Conservation (phyloP, 2,329 filamentous ascomycete genomes). For the Paecilomyces formosus region DNA sequence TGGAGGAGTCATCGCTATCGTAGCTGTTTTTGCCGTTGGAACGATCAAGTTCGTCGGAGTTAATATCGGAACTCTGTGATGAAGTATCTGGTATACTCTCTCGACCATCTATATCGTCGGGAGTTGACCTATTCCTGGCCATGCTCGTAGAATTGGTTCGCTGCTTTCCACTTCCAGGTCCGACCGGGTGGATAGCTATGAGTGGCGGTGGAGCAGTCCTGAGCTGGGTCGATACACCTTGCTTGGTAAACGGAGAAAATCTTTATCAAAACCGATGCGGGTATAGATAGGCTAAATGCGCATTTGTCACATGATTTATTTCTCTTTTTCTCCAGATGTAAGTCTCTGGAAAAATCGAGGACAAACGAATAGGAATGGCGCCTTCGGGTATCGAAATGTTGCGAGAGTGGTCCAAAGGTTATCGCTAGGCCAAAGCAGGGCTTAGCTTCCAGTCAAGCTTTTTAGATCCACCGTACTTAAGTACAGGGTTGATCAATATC, state of each 20-base stretch:
- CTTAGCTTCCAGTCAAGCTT: no score
- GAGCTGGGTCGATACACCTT: background rate
- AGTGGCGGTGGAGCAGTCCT: background rate
- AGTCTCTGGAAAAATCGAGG: no score
- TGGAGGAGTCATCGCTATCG: background rate
- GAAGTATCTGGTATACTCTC: background rate
- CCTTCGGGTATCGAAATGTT: no score
- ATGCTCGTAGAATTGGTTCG: background rate
- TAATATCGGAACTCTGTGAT: background rate
- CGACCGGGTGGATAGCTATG: background rate
- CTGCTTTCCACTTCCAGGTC: background rate
- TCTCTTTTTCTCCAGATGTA: no score
- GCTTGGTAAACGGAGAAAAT: background rate
- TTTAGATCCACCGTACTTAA: no score
- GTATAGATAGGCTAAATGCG: no score
- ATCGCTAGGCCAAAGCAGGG: no score
- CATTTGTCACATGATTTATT: no score
- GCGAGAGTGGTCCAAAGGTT: no score
- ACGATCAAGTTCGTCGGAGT: background rate
- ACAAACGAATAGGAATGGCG: no score
- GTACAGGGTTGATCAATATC: no score
- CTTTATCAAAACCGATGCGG: background rate
- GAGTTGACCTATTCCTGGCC: background rate
- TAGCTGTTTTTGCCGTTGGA: background rate
- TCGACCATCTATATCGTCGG: background rate